A percentile compares a stretch with the other conserved stretches of the same genome.
Evolutionary conservation across 129 eudicot species (phyloP).

Genomic region (Artemisia annua): DNA sequence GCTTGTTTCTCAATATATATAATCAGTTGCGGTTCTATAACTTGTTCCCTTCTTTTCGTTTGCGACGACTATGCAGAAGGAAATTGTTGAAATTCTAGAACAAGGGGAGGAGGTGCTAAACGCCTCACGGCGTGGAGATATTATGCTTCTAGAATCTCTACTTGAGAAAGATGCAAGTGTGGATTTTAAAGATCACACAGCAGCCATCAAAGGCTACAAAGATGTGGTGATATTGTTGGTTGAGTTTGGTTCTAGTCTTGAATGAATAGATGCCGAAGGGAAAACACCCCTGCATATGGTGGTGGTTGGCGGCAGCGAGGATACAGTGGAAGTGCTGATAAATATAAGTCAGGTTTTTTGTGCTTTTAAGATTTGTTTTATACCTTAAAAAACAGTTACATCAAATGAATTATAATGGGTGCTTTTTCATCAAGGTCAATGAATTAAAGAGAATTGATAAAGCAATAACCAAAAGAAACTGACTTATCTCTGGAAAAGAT

Average conservation of each 20-base stretch:
- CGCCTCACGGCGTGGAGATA: conserved; percentile 55
- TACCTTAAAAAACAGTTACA: too few species aligned
- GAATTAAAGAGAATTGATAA: too few species aligned
- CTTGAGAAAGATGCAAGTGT: conserved; percentile 51
- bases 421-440: too few species aligned
- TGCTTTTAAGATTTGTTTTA: too few species aligned
- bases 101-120: conserved; percentile 51
- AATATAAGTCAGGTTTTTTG: too few species aligned
- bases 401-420: too few species aligned
- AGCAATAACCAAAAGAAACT: too few species aligned
- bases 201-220: conserved; percentile 69
- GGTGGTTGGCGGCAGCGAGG: conserved; percentile 46
- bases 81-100: conserved; percentile 48
- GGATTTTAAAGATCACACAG: conserved; percentile 54
- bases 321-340: conserved; percentile 44
- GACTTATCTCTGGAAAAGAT: too few species aligned
- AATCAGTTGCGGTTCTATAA: conserved; percentile 21
- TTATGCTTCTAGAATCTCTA: conserved; percentile 39
- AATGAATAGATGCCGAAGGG: conserved; percentile 53
- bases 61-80: conserved; percentile 29
- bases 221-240: conserved; percentile 66
- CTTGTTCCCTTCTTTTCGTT: not conserved
- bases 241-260: conserved; percentile 60
- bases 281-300: conserved; percentile 72
- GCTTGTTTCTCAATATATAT: too few species aligned